Base-by-base conservation (phyloP, 2,329 filamentous ascomycete genomes). In the Trichoderma lentiforme region DNA sequence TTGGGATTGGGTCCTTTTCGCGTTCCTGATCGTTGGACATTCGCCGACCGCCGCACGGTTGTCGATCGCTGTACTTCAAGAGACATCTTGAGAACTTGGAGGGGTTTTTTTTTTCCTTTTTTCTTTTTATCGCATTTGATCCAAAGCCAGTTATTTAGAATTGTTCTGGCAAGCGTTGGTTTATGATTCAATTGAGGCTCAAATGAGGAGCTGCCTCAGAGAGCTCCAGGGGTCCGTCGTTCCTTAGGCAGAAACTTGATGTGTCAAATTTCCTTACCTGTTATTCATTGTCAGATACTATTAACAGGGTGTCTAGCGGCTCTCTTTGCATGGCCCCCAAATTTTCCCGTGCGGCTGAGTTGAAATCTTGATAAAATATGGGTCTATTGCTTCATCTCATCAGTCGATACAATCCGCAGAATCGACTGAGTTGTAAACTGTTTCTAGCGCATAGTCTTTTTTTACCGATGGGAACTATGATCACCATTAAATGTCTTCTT, bases 1-100 rank as follows among this genome's bases (percentile, higher is more conserved):
- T 24, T 34, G 47, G 64, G 51, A 53, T 68, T 68, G 8, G 64
- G 64, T 11, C 47, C 64, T 34, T 58, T 71, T 21, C 51, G 67
- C 32, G 71, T 72, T 26, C 36, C 74, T 61, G 57, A 71, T 61
- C 69, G 73, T 68, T 73, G 71, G 30, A 71, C 30, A 64, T 34
- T 70, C 39, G 61, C 28, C 28, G 69, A 66, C 18, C 60, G 69
- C 11, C 61, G 39, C 15, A 65, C 28, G 3, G 60, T 57, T 21
- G 51, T 21, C 24, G 57, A 67, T 28, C 51, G 64, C 28, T 65
- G 62, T 9, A 65, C 15, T 15, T 30, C 15, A 12, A 65, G 18
- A 26, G 62, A 65, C 62, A 65, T 65, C 14, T 21, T 53, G 24
- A 24, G 7, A 24, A 36, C 9, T 18, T 6, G 11, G 8, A 18